A percentile compares a stretch with the other conserved stretches of the same genome.
Conservation (phyloP, 2,329 filamentous ascomycete genomes). For the Parasarocladium wereldwijsianum region DNA sequence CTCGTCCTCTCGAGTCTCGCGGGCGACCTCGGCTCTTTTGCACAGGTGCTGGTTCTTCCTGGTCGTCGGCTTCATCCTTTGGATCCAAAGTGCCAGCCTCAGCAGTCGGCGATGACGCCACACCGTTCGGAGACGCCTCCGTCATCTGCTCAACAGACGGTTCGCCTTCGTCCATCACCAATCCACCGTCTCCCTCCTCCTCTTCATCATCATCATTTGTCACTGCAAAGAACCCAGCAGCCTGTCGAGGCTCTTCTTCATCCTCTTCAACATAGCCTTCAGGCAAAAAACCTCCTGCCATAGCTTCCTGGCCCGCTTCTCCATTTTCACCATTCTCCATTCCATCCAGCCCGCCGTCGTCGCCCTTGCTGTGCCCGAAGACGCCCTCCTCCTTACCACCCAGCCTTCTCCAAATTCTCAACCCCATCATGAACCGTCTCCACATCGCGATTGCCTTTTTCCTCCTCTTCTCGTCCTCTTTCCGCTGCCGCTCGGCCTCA, state of each 20-base stretch:
- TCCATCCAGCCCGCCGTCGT: constrained; percentile 5
- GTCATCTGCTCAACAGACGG: no score
- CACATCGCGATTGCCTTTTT: constrained; percentile 62
- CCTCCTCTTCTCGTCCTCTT: constrained; percentile 71
- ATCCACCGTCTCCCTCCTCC: constrained; percentile 16
- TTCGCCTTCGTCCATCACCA: constrained; percentile 22
- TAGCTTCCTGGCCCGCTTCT: constrained; percentile 28
- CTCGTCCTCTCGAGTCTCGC: no score
- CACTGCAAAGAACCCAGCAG: constrained; percentile 33
- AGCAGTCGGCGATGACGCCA: no score
- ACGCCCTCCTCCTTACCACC: constrained; percentile 36
- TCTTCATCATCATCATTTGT: constrained; percentile 26
- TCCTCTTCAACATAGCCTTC: constrained; percentile 37
- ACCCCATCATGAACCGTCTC: constrained; percentile 75
- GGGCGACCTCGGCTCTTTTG: no score
- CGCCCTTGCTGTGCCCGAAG: constrained; percentile 31
- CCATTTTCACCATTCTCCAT: constrained; percentile 5
- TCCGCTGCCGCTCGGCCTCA: constrained; percentile 57
- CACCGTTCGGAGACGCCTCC: no score
- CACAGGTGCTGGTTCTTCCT: no score
- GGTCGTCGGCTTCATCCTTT: no score
- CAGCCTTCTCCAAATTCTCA: constrained; percentile 72
- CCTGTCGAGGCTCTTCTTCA: constrained; percentile 13
- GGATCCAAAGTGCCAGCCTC: no score
- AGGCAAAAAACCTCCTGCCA: constrained; percentile 47